Evolutionary conservation across 2,329 filamentous ascomycete species (phyloP), one percentile per base, ranked within the genome.

Genomic region (Pseudopithomyces maydicus): DNA sequence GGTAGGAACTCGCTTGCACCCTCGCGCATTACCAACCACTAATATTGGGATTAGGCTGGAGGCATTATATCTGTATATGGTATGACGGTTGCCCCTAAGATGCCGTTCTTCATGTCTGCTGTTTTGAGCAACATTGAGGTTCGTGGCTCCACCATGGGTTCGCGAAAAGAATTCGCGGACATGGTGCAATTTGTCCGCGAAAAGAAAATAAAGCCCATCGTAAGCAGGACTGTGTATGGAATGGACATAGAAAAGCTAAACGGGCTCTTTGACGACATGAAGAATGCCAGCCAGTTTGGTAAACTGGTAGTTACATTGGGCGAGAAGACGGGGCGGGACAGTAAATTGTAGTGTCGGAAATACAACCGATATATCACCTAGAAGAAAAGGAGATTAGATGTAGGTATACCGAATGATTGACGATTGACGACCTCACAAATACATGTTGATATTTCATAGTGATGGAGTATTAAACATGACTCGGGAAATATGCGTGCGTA

Each of bases 71-170:
- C 88, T 1, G 82, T 88, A 64, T 98, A 98, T 74, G 94, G 95
- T 58, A 97, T 98, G 94, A 98, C 94, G 0, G 80, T 90, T 2
- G 80, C 82, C 0, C 93, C 94, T 1, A 91, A 89, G 78, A 94
- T 96, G 88, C 87, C 91, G 50, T 97, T 91, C 84, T 70, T 85
- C 12, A 97, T 97, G 90, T 78, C 82, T 58, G 92, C 92, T 0
- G 90, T 95, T 14, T 77, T 98, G 58, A 90, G 89, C 75, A 97
- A 98, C 70, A 85, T 97, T 52, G 94, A 98, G 45, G 82, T 98
- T 26, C 85, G 85, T 47, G 94, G 95, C 17, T 88, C 86, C 14
- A 97, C 93, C 0, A 97, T 98, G 93, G 94, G 94, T 0, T 96
- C 91, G 26, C 84, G 90, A 43, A 88, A 86, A 70, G 95, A 98